Evolutionary conservation across 2,329 filamentous ascomycete species (phyloP).

Genomic region (Dothistroma septosporum): DNA sequence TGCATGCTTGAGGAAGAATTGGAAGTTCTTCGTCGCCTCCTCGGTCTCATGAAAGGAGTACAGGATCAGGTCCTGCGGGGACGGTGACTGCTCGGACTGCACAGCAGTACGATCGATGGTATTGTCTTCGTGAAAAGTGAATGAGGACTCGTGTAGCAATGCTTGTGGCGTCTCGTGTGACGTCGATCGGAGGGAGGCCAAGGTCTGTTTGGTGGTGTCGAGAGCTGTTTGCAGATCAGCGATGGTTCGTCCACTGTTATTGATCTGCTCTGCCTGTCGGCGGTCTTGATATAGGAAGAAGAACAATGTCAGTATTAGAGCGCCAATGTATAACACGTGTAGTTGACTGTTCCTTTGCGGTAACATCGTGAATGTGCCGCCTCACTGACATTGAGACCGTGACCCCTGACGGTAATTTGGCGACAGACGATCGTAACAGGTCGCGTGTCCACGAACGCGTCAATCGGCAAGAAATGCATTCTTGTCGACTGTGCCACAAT

Average conservation of each 20-base stretch:
- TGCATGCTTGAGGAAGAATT: constrained; percentile 16
- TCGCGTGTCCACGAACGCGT: neutral
- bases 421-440: neutral
- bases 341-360: neutral
- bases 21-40: constrained; percentile 13
- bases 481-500: neutral
- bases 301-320: neutral
- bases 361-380: neutral
- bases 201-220: neutral
- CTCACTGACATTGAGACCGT: neutral
- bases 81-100: neutral
- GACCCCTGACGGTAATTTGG: neutral
- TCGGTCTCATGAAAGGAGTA: constrained; percentile 17
- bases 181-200: neutral
- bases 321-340: neutral
- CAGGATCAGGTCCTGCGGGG: constrained; percentile 12
- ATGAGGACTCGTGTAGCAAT: neutral
- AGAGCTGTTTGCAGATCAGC: neutral
- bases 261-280: neutral
- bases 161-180: neutral
- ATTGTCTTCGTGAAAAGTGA: neutral
- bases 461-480: neutral
- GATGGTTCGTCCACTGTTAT: neutral
- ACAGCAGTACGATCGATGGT: neutral
- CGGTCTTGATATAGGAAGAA: neutral